A percentile compares a stretch with the other conserved stretches of the same genome.
Conservation (phyloP, 2,329 filamentous ascomycete species). For the Dactylellina cionopaga region DNA sequence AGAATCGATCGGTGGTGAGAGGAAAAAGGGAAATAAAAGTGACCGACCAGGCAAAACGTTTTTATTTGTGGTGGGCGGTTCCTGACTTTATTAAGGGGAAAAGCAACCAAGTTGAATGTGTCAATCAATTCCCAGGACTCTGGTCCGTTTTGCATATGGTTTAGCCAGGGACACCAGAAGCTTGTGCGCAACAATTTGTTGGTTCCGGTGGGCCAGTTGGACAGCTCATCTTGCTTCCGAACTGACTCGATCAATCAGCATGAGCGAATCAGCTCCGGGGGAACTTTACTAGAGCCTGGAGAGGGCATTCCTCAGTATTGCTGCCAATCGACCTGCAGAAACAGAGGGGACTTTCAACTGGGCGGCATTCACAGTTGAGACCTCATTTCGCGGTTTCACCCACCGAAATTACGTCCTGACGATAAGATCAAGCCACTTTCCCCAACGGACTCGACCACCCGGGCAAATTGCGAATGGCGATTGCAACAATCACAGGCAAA, state of each 20-base stretch:
- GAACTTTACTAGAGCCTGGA: slow-evolving; percentile 13
- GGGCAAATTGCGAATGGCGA: slow-evolving; percentile 22
- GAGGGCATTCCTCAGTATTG: slow-evolving; percentile 28
- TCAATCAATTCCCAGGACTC: slow-evolving; percentile 10
- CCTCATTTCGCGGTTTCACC: slow-evolving; percentile 40
- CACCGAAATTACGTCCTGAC: slow-evolving; percentile 33
- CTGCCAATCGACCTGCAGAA: slow-evolving; percentile 28
- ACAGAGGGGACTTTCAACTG: slow-evolving; percentile 14
- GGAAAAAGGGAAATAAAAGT: slow-evolving; percentile 31
- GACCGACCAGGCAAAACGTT: slow-evolving; percentile 15
- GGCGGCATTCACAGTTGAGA: slow-evolving; percentile 17
- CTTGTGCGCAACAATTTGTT: slow-evolving; percentile 22
- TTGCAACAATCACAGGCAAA: slow-evolving; percentile 37
- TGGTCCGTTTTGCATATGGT: slow-evolving; percentile 27
- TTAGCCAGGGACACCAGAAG: slow-evolving; percentile 14
- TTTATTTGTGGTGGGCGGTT: slow-evolving; percentile 7
- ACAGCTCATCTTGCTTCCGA: no score
- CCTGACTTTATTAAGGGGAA: slow-evolving; percentile 44
- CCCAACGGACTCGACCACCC: slow-evolving; percentile 5
- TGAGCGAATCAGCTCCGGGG: slow-evolving; percentile 2
- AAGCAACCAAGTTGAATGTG: no score
- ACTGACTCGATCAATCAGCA: not conserved
- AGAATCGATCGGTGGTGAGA: slow-evolving; percentile 38
- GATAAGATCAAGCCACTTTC: slow-evolving; percentile 26
- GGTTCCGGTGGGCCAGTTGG: slow-evolving; percentile 1